A percentile compares a stretch with the other conserved stretches of the same genome.
Conservation (phyloP, 192 early-diverging fungal genomes). For the Coemansia sp. region DNA sequence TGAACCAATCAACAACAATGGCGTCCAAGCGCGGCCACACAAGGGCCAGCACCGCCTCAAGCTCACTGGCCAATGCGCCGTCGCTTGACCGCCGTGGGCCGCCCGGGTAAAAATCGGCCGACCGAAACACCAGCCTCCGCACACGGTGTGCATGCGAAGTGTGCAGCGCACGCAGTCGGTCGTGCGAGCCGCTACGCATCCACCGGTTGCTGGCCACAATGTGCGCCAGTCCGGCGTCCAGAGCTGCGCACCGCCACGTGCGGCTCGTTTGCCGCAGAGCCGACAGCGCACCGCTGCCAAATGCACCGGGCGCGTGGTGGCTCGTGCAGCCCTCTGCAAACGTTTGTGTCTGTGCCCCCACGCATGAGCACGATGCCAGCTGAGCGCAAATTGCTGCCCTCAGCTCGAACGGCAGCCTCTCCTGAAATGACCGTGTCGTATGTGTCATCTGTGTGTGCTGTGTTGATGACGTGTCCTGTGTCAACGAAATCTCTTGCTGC, state of each 20-base stretch:
- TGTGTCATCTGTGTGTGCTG: not conserved
- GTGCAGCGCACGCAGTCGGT: slow-evolving; percentile 22
- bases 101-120: slow-evolving; percentile 23
- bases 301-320: slow-evolving; percentile 37
- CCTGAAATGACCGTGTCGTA: not conserved
- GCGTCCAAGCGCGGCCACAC: slow-evolving; percentile 35
- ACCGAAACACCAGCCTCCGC: slow-evolving; percentile 46
- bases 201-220: slow-evolving; percentile 48
- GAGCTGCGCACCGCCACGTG: slow-evolving; percentile 36
- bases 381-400: slow-evolving; percentile 32
- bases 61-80: slow-evolving; percentile 13
- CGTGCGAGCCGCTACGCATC: slow-evolving; percentile 24
- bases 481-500: no score
- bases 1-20: slow-evolving; percentile 45
- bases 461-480: not conserved
- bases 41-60: slow-evolving; percentile 38
- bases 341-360: slow-evolving; percentile 6
- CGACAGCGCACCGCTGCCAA: slow-evolving; percentile 23
- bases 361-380: slow-evolving; percentile 29
- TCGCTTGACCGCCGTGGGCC: slow-evolving; percentile 19
- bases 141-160: slow-evolving; percentile 10
- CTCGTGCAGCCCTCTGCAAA: slow-evolving; percentile 29
- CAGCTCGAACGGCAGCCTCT: slow-evolving; percentile 38
- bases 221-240: slow-evolving; percentile 29
- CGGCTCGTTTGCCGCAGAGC: slow-evolving; percentile 40